These are phyloP conservation scores for Peterozyma toletana DNA, from an alignment of 805 yeast species.

Conservation along the genomic window DNA sequence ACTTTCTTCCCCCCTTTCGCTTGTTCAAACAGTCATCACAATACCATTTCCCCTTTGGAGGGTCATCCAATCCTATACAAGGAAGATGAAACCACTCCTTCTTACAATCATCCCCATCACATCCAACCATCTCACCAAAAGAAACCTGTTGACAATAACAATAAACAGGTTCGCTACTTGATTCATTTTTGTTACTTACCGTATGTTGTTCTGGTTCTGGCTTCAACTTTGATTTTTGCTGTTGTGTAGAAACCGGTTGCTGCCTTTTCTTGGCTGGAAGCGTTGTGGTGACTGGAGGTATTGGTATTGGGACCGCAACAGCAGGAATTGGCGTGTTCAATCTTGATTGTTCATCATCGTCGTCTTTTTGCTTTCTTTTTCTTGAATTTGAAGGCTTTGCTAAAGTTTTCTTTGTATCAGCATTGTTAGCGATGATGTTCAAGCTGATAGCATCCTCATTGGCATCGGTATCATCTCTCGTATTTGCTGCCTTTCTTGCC, in stretches of 20 bases:
- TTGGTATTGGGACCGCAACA: neutral
- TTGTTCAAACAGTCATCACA: slow-evolving; percentile 54
- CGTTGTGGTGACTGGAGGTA: neutral
- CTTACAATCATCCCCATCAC: slow-evolving; percentile 90
- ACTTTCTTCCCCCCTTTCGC: slow-evolving; percentile 30
- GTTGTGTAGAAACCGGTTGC: neutral
- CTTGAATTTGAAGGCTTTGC: neutral
- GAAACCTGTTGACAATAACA: slow-evolving; percentile 97
- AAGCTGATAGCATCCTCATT: neutral
- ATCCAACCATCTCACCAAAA: slow-evolving; percentile 98
- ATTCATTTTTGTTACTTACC: slow-evolving; percentile 13
- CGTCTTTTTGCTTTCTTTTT: slow-evolving; percentile 2
- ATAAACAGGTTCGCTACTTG: slow-evolving; percentile 69
- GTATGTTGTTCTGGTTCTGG: neutral
- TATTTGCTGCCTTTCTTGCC: slow-evolving; percentile 55
- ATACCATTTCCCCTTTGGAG: slow-evolving; percentile 84
- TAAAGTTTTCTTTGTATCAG: neutral
- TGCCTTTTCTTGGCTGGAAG: neutral
- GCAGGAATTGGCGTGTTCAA: slow-evolving; percentile 2
- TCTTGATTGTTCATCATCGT: slow-evolving; percentile 1
- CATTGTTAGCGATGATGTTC: neutral
- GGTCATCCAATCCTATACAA: slow-evolving; percentile 78
- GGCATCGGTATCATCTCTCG: neutral
- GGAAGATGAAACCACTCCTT: slow-evolving; percentile 96
- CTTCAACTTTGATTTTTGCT: neutral